A percentile compares a stretch with the other conserved stretches of the same genome.
phyloP scores from a whole-genome alignment of 176 grass and related monocot genomes.

The Stipa capillata region DNA sequence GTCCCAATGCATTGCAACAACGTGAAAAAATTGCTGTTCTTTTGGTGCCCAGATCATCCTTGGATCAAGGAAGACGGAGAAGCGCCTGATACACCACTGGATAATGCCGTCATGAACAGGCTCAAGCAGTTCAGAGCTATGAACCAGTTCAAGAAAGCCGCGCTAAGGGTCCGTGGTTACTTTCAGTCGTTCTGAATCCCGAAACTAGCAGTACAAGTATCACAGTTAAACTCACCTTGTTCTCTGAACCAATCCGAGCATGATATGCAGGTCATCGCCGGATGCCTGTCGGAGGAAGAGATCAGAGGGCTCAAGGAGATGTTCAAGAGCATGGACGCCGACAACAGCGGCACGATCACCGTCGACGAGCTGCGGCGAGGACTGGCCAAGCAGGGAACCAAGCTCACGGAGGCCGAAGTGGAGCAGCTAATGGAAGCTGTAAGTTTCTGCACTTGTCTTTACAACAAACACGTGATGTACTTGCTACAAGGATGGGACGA shows the following conservation, averaged over 20 bases:
- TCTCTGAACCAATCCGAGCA: neutral
- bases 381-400: slow-evolving; percentile 69
- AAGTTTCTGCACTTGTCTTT: neutral
- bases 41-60: slow-evolving; percentile 49
- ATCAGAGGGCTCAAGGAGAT: slow-evolving; percentile 82
- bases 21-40: neutral
- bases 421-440: slow-evolving; percentile 84
- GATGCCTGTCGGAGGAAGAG: slow-evolving; percentile 81
- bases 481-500: neutral
- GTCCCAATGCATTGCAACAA: neutral
- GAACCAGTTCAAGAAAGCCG: slow-evolving; percentile 96
- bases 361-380: slow-evolving; percentile 63
- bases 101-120: slow-evolving; percentile 72
- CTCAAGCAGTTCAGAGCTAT: slow-evolving; percentile 87
- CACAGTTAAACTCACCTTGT: neutral
- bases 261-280: slow-evolving; percentile 52
- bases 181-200: neutral
- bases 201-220: neutral
- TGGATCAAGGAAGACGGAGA: slow-evolving; percentile 95
- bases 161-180: slow-evolving; percentile 45
- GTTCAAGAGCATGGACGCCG: slow-evolving; percentile 79
- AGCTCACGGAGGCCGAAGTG: slow-evolving; percentile 59
- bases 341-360: slow-evolving; percentile 83
- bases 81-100: slow-evolving; percentile 70
- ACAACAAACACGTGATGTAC: neutral